Base-by-base conservation (phyloP, 2,329 filamentous ascomycete species). In the Monascus ruber region DNA sequence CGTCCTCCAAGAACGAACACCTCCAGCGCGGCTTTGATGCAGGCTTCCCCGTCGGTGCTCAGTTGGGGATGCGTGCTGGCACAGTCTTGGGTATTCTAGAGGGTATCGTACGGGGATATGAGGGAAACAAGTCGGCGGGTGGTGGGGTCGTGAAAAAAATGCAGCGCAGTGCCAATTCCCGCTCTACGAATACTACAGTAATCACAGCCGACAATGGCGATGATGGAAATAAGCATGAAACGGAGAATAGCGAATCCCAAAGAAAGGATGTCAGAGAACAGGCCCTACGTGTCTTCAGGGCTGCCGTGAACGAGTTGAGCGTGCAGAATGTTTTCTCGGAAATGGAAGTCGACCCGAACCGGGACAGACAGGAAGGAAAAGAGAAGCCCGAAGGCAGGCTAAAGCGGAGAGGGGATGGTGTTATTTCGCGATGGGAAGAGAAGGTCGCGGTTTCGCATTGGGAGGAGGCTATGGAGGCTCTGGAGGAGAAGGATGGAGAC, bases 1-100 rank as follows among this genome's bases (percentile, higher is more conserved):
- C 81, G 0, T 69, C 68, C 3, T 83, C 83, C 27, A 96, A 96
- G 59, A 75, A 76, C 25, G 65, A 72, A 35, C 82, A 79, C 52
- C 77, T 95, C 25, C 91, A 98, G 63, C 71, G 72, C 9, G 89
- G 89, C 0, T 96, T 98, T 55, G 91, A 98, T 58, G 85, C 89
- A 47, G 89, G 89, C 0, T 96, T 87, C 58, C 72, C 78, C 9
- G 70, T 96, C 0, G 91, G 91, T 8, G 88, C 86, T 1, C 79
- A 81, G 37, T 66, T 96, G 26, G 91, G 89, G 0, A 60, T 83
- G 47, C 72, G 73, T 26, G 81, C 79, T 0, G 91, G 91, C 0
- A 78, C 77, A 47, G 65, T 93, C 8, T 60, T 94, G 3, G 91
- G 91, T 0, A 65, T 85, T 4, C 55, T 95, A 5, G 85, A 94